Conservation (phyloP, 202 grass and related monocot genomes). For the Zizania palustris region DNA sequence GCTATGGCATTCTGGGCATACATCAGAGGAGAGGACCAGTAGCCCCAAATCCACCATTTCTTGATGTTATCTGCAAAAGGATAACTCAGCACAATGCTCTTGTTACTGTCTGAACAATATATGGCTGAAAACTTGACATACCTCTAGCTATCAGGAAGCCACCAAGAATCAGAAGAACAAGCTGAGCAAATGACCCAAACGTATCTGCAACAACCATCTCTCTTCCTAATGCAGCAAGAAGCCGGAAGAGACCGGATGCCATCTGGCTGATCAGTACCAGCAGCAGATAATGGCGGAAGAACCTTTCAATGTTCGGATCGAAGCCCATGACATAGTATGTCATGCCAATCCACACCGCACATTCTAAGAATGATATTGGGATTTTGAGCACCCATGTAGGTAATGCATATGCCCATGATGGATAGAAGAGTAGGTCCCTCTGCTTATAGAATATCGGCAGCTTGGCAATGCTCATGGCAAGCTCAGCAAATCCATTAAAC, state of each 20-base stretch:
- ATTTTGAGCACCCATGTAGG: constrained; percentile 96
- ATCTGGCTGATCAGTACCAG: constrained; percentile 90
- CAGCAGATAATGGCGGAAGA: constrained; percentile 90
- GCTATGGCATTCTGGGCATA: constrained; percentile 96
- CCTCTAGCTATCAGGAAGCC: constrained; percentile 94
- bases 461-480: constrained; percentile 91
- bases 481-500: constrained; percentile 88
- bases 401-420: constrained; percentile 84
- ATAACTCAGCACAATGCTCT: constrained; percentile 36
- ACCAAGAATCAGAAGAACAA: constrained; percentile 90
- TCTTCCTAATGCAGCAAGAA: constrained; percentile 84
- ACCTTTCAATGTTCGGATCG: constrained; percentile 86
- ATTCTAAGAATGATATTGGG: constrained; percentile 93
- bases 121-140: constrained; percentile 32
- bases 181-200: constrained; percentile 88
- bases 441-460: constrained; percentile 97
- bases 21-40: constrained; percentile 92
- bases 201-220: constrained; percentile 98
- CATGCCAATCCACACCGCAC: constrained; percentile 86
- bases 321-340: constrained; percentile 97
- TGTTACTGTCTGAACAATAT: constrained; percentile 9
- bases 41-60: constrained; percentile 99
- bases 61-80: constrained; percentile 78
- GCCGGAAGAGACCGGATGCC: constrained; percentile 87
- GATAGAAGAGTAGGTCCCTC: constrained; percentile 89